Evolutionary conservation across 1,284 basidiomycete species (phyloP).

Genomic region (Wallemia ichthyophaga): DNA sequence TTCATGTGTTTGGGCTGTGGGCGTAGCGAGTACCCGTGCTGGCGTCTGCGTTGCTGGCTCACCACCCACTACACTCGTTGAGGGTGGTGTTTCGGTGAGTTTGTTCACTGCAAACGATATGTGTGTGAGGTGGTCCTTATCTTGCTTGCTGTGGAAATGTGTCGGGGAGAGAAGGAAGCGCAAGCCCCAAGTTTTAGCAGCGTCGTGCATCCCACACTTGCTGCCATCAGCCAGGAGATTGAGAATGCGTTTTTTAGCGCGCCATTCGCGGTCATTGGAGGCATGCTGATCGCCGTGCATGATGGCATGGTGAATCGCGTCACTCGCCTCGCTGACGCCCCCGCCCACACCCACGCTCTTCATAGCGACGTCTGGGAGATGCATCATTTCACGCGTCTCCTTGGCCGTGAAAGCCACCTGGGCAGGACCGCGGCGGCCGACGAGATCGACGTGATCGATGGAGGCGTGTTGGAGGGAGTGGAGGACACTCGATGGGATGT

Average conservation of each 20-base stretch:
- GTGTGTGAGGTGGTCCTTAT: constrained; percentile 20
- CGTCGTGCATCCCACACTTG: constrained; percentile 21
- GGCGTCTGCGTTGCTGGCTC: constrained; percentile 16
- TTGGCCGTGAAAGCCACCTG: constrained; percentile 84
- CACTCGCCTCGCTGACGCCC: too few species aligned
- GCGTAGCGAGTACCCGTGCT: constrained; percentile 21
- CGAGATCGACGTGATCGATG: constrained; percentile 48
- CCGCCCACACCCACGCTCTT: constrained; percentile 16
- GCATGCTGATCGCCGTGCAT: constrained; percentile 14
- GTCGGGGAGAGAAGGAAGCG: constrained; percentile 46
- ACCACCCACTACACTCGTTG: constrained; percentile 4
- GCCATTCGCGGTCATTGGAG: not conserved
- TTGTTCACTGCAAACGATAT: constrained; percentile 16
- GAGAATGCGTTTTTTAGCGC: constrained; percentile 20
- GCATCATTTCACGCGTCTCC: constrained; percentile 71
- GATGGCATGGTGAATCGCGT: constrained; percentile 14
- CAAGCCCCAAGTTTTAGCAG: constrained; percentile 39
- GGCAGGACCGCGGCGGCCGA: constrained; percentile 58
- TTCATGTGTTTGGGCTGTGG: constrained; percentile 27
- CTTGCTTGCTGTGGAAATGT: constrained; percentile 19
- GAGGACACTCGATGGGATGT: constrained; percentile 50
- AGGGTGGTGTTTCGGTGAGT: constrained; percentile 13
- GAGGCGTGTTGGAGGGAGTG: constrained; percentile 30
- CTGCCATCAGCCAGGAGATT: constrained; percentile 39
- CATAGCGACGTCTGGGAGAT: constrained; percentile 39